Evolutionary conservation across 495 filamentous ascomycete genomes (phyloP), one percentile per base, ranked within the genome.

Genomic region (Hypoxylon rickii): DNA sequence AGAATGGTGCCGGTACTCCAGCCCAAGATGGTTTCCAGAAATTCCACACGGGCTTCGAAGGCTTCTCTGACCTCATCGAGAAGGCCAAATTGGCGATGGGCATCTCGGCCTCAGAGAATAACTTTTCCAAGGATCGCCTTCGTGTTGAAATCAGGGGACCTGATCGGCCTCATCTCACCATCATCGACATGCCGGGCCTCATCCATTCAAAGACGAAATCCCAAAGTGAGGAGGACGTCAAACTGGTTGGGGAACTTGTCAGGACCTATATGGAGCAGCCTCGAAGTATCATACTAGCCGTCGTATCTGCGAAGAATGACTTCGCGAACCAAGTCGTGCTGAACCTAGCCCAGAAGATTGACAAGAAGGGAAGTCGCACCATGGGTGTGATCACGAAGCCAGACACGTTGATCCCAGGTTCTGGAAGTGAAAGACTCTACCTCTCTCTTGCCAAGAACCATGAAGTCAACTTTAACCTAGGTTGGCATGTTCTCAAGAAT

Each of bases 401-500:
- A n/a, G 66, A 69, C 32, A 55, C 49, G 6, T 20, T 61, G 33
- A 42, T 55, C n/a, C 33, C 33, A 7, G 57, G 63, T 15, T 66
- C 66, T 18, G 55, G 57, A 2, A 57, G 45, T 29, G 68, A 70
- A 39, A 21, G 32, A 1, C 36, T 13, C 18, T 71, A 57, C 22
- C 43, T 70, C 18, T 45, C 50, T 10, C 53, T 73, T 0, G 68
- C 66, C 0, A 54, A 63, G 24, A 88, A 88, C 44, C 61, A 79
- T 16, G 74, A 86, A 40, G 69, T 82, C n/a, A 57, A 55, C 10
- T 76, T 89, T 45, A 64, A 75, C 22, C 73, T 87, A 1, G 85
- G 84, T 4, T 88, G 84, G 84, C 83, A 88, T 58, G 79, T 83
- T 0, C 64, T 90, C 12, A 78, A 76, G 15, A 88, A 87, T 56